Evolutionary conservation across 441 rosid species (phyloP).

Genomic region (Adansonia madagascariensis): DNA sequence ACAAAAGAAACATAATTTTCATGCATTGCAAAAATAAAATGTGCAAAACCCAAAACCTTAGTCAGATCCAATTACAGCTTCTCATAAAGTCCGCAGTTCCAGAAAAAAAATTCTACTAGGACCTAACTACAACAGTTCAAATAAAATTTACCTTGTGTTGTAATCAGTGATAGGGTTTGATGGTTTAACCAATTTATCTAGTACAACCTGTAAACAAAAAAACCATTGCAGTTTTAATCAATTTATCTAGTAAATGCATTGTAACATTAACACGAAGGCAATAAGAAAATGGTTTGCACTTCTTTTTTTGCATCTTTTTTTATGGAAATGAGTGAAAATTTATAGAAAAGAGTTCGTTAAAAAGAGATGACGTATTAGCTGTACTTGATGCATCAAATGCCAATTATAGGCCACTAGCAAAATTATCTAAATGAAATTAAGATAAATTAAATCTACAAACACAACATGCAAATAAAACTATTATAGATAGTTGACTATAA

Average conservation of each 20-base stretch:
- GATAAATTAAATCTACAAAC: background rate
- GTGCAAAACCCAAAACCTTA: background rate
- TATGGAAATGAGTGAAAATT: background rate
- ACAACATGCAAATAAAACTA: background rate
- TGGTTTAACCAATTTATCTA: constrained; percentile 93
- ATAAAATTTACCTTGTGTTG: constrained; percentile 70
- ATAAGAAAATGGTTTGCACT: constrained; percentile 4
- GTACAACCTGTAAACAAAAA: constrained; percentile 60
- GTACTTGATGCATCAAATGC: background rate
- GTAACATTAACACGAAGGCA: background rate
- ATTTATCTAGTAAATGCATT: constrained; percentile 2
- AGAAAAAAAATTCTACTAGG: background rate
- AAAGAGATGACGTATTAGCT: background rate
- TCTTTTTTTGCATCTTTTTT: background rate
- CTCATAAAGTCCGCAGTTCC: background rate
- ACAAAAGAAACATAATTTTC: background rate
- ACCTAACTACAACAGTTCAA: background rate
- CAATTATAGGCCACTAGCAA: background rate
- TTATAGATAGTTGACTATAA: background rate
- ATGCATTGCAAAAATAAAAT: background rate
- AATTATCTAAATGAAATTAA: background rate
- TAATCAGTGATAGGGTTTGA: constrained; percentile 75
- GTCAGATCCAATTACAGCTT: background rate
- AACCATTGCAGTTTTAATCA: background rate
- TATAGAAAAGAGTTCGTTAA: background rate